Evolutionary conservation across 495 filamentous ascomycete species (phyloP).

Genomic region (Astrocystis sublimbata): DNA sequence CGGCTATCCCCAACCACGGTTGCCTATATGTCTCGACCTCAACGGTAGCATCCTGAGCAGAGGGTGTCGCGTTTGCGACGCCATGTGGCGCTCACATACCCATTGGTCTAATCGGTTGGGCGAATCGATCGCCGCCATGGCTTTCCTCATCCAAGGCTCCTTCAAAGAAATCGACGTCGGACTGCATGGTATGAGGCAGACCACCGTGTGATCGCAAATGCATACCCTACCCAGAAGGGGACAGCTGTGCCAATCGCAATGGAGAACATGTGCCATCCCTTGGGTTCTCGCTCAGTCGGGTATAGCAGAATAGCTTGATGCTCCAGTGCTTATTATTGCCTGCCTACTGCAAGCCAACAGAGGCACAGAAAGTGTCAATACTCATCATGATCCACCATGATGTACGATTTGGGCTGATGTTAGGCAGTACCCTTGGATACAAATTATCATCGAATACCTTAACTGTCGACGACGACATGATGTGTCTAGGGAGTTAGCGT

Average conservation of each 20-base stretch:
- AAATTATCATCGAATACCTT: neutral
- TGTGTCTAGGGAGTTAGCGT: neutral
- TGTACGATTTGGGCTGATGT: neutral
- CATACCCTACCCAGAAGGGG: neutral
- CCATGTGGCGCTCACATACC: neutral
- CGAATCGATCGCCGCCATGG: slow-evolving; percentile 5
- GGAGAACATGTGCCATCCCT: slow-evolving; percentile 4
- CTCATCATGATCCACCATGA: neutral
- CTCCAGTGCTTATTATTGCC: neutral
- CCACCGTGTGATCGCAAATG: slow-evolving; percentile 1
- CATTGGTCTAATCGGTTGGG: neutral
- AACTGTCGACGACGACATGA: neutral
- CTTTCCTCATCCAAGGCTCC: slow-evolving; percentile 2
- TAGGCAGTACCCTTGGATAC: neutral
- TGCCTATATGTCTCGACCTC: neutral
- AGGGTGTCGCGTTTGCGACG: slow-evolving; percentile 2
- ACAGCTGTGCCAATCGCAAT: neutral
- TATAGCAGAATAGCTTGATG: neutral
- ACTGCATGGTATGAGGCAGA: slow-evolving; percentile 3
- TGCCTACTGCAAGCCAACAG: neutral
- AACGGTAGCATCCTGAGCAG: neutral
- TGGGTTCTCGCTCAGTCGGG: neutral
- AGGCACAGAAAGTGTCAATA: neutral
- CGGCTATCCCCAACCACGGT: neutral
- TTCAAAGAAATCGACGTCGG: slow-evolving; percentile 1